Base-by-base conservation (phyloP, 2,329 filamentous ascomycete genomes). In the Lachnellula arida region DNA sequence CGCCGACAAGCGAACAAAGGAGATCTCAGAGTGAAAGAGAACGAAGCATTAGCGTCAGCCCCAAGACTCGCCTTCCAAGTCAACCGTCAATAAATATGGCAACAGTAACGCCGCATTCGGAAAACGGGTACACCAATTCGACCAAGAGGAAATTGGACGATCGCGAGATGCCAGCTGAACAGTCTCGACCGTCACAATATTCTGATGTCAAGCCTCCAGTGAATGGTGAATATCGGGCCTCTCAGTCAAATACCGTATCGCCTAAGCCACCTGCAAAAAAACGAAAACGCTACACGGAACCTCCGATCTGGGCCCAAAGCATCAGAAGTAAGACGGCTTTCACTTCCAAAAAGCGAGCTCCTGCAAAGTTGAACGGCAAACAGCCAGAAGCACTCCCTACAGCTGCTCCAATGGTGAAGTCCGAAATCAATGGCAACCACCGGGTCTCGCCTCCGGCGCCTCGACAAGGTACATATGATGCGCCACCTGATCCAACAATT, bases 1-100 rank as follows among this genome's bases (percentile, higher is more conserved):
- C 81, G 67, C 77, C 78, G 3, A 59, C 63, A 52, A 67, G 62
- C 51, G 65, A 66, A 51, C 75, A 71, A 46, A 70, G 74, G 44
- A 75, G 78, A 56, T 79, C 80, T 44, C 77, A 78, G 49, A 78
- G 78, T 60, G 86, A 90, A 54, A 81, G 87, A 65, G 88, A 89
- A 59, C 77, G 81, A 49, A 89, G 86, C 68, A 71, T 87, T 52
- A 92, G 88, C 67, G 83, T 93, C 50, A 93, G 88, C 69, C 89
- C 90, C 32, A 91, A 90, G 73, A 91, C 88, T 37, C 78, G 81
- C 60, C 74, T 86, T 15, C 64, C 70, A 6, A 68, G 69, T 51
- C 62, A 62, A 54, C 56, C 67, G 12, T 53, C 58, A 54, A 57
- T 46, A 40, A 49, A 63, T 32, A 55, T 59, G 9, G 50, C 57